phyloP scores from a whole-genome alignment of 192 early-diverging fungal species.

The Backusella parvicylindrica region DNA sequence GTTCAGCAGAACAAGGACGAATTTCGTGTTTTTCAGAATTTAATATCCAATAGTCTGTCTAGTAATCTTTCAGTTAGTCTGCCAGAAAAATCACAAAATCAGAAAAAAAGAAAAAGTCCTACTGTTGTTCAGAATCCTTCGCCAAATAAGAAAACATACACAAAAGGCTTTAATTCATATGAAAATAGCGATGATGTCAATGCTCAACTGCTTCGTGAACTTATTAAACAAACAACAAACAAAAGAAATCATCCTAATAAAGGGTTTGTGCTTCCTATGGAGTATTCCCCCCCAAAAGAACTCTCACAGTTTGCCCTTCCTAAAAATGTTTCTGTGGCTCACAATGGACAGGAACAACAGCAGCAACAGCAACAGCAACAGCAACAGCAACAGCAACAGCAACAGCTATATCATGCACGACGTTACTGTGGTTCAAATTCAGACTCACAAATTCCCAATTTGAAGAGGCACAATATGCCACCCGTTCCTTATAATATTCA shows the following conservation, averaged over 20 bases:
- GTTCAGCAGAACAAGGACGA: neutral
- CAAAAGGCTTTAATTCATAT: neutral
- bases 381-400: too few species aligned
- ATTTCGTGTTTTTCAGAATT: neutral
- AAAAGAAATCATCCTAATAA: neutral
- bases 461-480: neutral
- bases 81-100: neutral
- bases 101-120: neutral
- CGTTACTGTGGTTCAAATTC: neutral
- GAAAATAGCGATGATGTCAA: neutral
- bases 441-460: neutral
- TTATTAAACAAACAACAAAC: constrained; percentile 9
- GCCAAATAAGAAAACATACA: neutral
- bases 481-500: constrained; percentile 3
- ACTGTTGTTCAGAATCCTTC: neutral
- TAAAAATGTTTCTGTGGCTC: neutral
- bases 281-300: neutral
- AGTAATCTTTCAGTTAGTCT: neutral
- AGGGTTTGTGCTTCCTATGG: neutral
- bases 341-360: neutral
- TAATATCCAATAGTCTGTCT: neutral
- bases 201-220: constrained; percentile 5
- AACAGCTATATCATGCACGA: neutral
- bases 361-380: too few species aligned
- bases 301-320: neutral